Evolutionary conservation across 2,329 filamentous ascomycete species (phyloP).

Genomic region (Calonectria pseudoreteaudii): DNA sequence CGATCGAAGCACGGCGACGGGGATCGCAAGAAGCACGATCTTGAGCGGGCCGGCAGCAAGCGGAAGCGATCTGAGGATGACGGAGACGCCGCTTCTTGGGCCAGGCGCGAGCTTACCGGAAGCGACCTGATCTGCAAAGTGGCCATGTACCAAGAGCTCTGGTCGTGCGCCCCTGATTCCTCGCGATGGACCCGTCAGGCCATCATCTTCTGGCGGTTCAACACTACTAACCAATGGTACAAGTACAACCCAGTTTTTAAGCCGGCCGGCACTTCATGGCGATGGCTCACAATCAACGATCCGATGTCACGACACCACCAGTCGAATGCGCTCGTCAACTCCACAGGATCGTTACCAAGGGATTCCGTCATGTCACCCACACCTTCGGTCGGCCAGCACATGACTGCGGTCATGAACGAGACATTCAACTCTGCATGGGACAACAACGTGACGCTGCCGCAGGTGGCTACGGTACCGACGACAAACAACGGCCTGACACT

Average conservation of each 20-base stretch:
- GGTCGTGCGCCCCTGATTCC: constrained; percentile 63
- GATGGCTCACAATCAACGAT: constrained; percentile 71
- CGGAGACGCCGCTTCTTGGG: constrained; percentile 54
- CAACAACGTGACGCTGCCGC: constrained; percentile 46
- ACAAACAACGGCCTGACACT: constrained; percentile 53
- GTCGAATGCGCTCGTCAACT: constrained; percentile 57
- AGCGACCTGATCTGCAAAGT: constrained; percentile 70
- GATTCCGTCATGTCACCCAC: constrained; percentile 67
- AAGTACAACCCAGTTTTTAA: constrained; percentile 62
- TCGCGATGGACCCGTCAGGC: constrained; percentile 67
- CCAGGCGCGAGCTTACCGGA: constrained; percentile 56
- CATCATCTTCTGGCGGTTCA: constrained; percentile 74
- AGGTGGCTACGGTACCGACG: constrained; percentile 49
- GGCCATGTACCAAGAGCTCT: constrained; percentile 76
- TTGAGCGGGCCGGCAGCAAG: constrained; percentile 51
- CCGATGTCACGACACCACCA: constrained; percentile 70
- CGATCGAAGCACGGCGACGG: constrained; percentile 47
- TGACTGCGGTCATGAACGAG: constrained; percentile 68
- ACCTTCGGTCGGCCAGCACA: constrained; percentile 61
- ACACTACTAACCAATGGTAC: constrained; percentile 63
- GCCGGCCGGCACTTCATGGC: constrained; percentile 68
- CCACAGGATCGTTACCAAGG: constrained; percentile 47
- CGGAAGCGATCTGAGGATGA: constrained; percentile 56
- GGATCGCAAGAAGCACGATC: constrained; percentile 50
- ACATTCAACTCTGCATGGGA: constrained; percentile 65